phyloP scores from a whole-genome alignment of 176 grass and related monocot species.

The Bolboschoenus planiculmis region DNA sequence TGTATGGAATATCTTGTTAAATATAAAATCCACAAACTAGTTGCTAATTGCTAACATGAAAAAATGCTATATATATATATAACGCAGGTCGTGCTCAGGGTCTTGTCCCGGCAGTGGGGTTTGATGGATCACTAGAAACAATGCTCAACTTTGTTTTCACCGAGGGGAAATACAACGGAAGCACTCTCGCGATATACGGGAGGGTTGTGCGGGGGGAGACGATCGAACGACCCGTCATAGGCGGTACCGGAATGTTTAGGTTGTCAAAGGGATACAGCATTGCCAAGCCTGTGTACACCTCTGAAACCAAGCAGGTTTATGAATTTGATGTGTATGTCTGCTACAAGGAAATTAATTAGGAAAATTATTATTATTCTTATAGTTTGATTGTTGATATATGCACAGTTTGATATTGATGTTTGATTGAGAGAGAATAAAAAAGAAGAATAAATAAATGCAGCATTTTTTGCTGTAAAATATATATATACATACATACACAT shows the following conservation, averaged over 20 bases:
- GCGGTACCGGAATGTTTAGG: constrained; percentile 21
- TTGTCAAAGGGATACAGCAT: constrained; percentile 3
- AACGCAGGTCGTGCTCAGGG: constrained; percentile 14
- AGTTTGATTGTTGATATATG: too few species aligned
- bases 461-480: not conserved
- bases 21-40: not conserved
- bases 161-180: not conserved
- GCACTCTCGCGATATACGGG: not conserved
- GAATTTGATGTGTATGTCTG: not conserved
- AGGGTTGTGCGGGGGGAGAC: not conserved
- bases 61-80: not conserved
- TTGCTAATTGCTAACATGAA: not conserved
- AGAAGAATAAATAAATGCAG: not conserved
- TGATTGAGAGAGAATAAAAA: not conserved
- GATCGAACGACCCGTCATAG: constrained; percentile 7
- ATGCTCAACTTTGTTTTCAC: constrained; percentile 22
- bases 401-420: not conserved
- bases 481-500: too few species aligned
- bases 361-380: too few species aligned
- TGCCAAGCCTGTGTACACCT: not conserved
- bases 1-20: not conserved
- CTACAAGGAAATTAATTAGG: not conserved
- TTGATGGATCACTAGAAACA: not conserved
- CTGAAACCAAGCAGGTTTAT: not conserved
- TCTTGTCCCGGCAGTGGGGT: not conserved